Conservation (phyloP, 2,329 filamentous ascomycete species). For the Phyllosticta ampelicida region DNA sequence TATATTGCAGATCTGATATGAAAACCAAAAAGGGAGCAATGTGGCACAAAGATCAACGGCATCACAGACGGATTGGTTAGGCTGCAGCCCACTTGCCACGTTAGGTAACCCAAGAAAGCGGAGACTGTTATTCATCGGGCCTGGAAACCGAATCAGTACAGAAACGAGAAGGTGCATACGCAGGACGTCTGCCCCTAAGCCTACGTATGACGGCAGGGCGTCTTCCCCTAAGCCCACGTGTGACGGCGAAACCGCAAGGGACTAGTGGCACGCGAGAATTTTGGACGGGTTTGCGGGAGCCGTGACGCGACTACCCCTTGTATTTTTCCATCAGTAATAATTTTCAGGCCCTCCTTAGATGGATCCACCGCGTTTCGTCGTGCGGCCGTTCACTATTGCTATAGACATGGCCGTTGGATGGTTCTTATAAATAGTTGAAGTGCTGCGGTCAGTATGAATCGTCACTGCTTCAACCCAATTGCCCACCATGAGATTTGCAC, state of each 20-base stretch:
- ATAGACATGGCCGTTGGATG: not conserved
- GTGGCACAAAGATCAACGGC: not conserved
- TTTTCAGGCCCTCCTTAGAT: not conserved
- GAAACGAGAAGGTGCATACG: not conserved
- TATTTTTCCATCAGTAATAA: not conserved
- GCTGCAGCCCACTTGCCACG: not conserved
- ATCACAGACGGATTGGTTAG: not conserved
- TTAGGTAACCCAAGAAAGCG: not conserved
- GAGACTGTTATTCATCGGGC: not conserved
- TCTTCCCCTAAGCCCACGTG: not conserved
- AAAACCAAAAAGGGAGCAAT: not conserved
- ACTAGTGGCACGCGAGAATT: not conserved
- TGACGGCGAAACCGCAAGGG: not conserved
- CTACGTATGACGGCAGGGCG: not conserved
- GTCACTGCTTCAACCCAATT: not conserved
- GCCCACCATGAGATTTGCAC: constrained; percentile 4
- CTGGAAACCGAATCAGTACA: not conserved
- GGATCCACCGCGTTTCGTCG: not conserved
- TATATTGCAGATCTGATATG: not conserved
- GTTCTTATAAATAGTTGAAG: not conserved
- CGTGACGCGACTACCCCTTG: not conserved
- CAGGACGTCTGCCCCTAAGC: not conserved
- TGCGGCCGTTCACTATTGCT: not conserved
- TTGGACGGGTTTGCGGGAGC: not conserved
- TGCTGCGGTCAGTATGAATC: not conserved